These are phyloP conservation scores for Exophiala bonariae DNA, from an alignment of 2,329 filamentous ascomycete genomes.

Conservation along the genomic window DNA sequence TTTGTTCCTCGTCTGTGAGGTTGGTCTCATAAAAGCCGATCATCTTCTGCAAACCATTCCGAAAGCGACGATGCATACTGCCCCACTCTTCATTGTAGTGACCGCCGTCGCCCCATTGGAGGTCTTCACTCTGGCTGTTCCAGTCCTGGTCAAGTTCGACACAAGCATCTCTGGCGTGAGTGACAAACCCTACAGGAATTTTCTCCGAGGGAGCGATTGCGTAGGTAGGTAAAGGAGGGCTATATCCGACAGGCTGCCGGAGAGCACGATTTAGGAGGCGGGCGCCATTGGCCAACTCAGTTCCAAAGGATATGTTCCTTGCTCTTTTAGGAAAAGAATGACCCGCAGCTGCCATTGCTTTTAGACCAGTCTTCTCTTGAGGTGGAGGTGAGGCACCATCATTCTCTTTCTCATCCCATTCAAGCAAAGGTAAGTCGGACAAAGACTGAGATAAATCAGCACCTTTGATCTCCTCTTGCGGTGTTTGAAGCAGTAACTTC, in stretches of 20 bases:
- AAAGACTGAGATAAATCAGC: slow-evolving; percentile 28
- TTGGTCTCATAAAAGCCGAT: slow-evolving; percentile 72
- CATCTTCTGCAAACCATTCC: slow-evolving; percentile 74
- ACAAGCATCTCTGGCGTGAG: slow-evolving; percentile 86
- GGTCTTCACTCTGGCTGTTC: slow-evolving; percentile 81
- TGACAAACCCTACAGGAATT: slow-evolving; percentile 84
- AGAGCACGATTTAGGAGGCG: slow-evolving; percentile 16
- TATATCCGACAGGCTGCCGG: slow-evolving; percentile 54
- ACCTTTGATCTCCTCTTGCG: slow-evolving; percentile 63
- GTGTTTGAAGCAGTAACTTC: slow-evolving; percentile 79
- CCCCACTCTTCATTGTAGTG: slow-evolving; percentile 93
- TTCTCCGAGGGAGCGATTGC: slow-evolving; percentile 76
- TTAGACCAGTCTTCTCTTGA: slow-evolving; percentile 25
- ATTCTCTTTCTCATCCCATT: slow-evolving; percentile 35
- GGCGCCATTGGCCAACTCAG: slow-evolving; percentile 21
- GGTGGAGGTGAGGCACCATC: slow-evolving; percentile 33
- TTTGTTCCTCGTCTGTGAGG: slow-evolving; percentile 46
- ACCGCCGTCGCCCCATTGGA: slow-evolving; percentile 85
- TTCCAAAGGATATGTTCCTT: slow-evolving; percentile 24
- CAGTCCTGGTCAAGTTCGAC: slow-evolving; percentile 88
- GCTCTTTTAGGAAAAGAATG: slow-evolving; percentile 26
- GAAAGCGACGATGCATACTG: slow-evolving; percentile 87
- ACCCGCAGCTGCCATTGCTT: slow-evolving; percentile 27
- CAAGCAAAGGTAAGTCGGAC: slow-evolving; percentile 13
- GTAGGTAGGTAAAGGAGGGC: slow-evolving; percentile 76